Evolutionary conservation across 805 yeast genomes (phyloP).

Genomic region (Naumovozyma dairenensis): DNA sequence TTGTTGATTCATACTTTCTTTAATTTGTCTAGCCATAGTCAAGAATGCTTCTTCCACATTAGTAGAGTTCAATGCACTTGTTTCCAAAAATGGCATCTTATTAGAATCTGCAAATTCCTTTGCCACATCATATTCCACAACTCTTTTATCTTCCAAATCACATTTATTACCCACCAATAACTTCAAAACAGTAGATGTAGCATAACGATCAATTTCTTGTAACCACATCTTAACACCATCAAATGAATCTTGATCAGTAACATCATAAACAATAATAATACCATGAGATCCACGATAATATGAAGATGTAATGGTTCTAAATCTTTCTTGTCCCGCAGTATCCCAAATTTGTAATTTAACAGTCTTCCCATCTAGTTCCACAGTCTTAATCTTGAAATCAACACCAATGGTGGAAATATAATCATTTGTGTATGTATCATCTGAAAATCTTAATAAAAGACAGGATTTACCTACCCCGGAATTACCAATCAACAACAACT

Average conservation of each 20-base stretch:
- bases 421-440: constrained; percentile 93
- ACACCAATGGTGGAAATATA: constrained; percentile 97
- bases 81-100: constrained; percentile 90
- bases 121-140: constrained; percentile 91
- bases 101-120: constrained; percentile 92
- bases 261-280: constrained; percentile 94
- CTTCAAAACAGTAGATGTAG: constrained; percentile 95
- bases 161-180: constrained; percentile 94
- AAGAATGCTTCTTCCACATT: constrained; percentile 97
- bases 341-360: constrained; percentile 98
- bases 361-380: constrained; percentile 92
- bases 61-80: constrained; percentile 88
- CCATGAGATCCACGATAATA: constrained; percentile 99
- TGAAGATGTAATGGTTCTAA: constrained; percentile 93
- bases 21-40: constrained; percentile 97
- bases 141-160: constrained; percentile 86
- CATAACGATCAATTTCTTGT: constrained; percentile 96
- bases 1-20: constrained; percentile 82
- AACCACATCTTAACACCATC: constrained; percentile 97
- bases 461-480: constrained; percentile 99
- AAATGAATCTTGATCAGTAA: constrained; percentile 93
- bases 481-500: constrained; percentile 90
- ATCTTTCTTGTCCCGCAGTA: constrained; percentile 98
- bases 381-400: constrained; percentile 82
- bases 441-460: constrained; percentile 88